phyloP scores from a whole-genome alignment of 106 monocot genomes.

The Dendrobium officinale region DNA sequence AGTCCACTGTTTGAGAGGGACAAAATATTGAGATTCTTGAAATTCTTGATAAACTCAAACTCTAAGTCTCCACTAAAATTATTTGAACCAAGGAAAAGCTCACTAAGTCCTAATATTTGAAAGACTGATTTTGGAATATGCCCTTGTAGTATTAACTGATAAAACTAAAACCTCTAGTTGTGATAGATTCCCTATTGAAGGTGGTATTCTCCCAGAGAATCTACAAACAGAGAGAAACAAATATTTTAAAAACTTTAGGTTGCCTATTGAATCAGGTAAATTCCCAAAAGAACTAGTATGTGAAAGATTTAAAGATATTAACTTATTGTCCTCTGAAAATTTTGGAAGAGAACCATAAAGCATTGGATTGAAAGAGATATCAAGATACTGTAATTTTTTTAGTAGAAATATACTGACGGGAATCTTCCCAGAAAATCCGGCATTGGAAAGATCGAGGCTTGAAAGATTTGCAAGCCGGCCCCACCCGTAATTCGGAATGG shows the following conservation, averaged over 20 bases:
- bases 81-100: no score
- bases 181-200: slow-evolving; percentile 7
- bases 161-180: no score
- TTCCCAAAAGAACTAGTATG: slow-evolving; percentile 26
- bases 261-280: neutral
- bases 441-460: slow-evolving; percentile 31
- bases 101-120: no score
- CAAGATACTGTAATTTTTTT: slow-evolving; percentile 20
- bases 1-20: slow-evolving; percentile 45
- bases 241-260: slow-evolving; percentile 30
- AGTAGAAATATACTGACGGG: slow-evolving; percentile 1
- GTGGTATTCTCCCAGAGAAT: slow-evolving; percentile 41
- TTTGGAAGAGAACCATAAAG: neutral
- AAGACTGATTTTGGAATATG: no score
- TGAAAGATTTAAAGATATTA: slow-evolving; percentile 23
- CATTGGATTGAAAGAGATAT: slow-evolving; percentile 34
- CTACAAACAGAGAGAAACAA: slow-evolving; percentile 21
- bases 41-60: slow-evolving; percentile 1
- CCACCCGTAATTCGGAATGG: no score
- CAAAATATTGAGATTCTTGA: slow-evolving; percentile 26
- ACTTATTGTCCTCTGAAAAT: slow-evolving; percentile 8
- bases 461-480: slow-evolving; percentile 7
- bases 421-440: slow-evolving; percentile 34
- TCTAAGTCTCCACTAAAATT: slow-evolving; percentile 41
- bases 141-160: no score